Conservation (phyloP, 2,329 filamentous ascomycete species). For the Juglanconis oblonga region DNA sequence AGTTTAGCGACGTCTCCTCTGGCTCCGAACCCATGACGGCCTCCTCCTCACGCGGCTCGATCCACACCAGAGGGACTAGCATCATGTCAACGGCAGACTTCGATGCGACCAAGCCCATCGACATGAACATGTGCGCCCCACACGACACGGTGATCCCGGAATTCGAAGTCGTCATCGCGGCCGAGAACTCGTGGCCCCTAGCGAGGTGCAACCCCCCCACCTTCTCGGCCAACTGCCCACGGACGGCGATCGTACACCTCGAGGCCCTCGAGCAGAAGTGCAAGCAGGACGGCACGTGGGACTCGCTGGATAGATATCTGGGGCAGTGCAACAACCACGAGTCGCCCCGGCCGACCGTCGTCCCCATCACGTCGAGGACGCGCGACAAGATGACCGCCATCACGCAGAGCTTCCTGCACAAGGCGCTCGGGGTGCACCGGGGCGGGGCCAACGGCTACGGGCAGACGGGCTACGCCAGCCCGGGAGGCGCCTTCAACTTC, state of each 20-base stretch:
- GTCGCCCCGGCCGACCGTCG: slow-evolving; percentile 36
- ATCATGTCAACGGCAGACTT: slow-evolving; percentile 41
- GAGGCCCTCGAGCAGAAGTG: slow-evolving; percentile 49
- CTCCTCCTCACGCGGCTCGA: slow-evolving; percentile 40
- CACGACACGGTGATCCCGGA: slow-evolving; percentile 37
- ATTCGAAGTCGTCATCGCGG: slow-evolving; percentile 44
- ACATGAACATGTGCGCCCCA: slow-evolving; percentile 26
- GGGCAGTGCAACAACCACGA: slow-evolving; percentile 35
- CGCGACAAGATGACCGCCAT: slow-evolving; percentile 70
- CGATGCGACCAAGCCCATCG: slow-evolving; percentile 31
- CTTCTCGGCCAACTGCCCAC: slow-evolving; percentile 43
- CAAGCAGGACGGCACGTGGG: slow-evolving; percentile 46
- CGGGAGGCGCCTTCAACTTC: slow-evolving; percentile 54
- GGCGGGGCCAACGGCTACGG: slow-evolving; percentile 41
- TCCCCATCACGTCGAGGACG: slow-evolving; percentile 46
- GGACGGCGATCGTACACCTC: slow-evolving; percentile 49
- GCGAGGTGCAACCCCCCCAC: slow-evolving; percentile 47
- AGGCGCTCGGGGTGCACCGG: slow-evolving; percentile 66
- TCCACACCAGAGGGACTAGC: slow-evolving; percentile 46
- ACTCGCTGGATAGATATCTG: slow-evolving; percentile 39
- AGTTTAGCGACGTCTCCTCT: slow-evolving; percentile 39
- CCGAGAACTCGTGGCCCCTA: slow-evolving; percentile 49
- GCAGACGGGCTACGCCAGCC: slow-evolving; percentile 41
- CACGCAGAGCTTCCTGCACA: slow-evolving; percentile 67
- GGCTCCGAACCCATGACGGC: slow-evolving; percentile 39